phyloP scores from a whole-genome alignment of 208 protist genomes.

The Herpetomonas tarakana region DNA sequence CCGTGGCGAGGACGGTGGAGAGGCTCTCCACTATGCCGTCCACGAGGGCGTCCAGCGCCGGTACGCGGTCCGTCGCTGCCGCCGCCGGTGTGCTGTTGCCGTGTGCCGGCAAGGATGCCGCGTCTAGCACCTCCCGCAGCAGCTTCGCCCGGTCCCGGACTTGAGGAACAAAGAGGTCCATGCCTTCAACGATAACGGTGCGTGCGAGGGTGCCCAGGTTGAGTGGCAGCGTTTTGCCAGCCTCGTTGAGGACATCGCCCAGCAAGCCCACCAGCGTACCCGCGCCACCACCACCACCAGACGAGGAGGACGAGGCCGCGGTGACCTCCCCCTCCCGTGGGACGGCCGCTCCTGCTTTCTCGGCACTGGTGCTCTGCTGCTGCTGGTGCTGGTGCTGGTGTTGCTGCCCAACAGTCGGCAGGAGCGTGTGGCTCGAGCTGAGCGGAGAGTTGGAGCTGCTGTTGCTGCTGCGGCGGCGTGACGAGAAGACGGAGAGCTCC shows the following conservation, averaged over 20 bases:
- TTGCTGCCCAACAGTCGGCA: not conserved
- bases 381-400: not conserved
- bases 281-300: constrained; percentile 6
- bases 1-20: constrained; percentile 26
- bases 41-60: constrained; percentile 32
- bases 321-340: not conserved
- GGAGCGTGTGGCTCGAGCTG: not conserved
- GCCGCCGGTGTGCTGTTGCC: not conserved
- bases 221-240: constrained; percentile 41
- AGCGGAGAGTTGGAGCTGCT: not conserved
- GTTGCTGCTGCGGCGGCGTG: constrained; percentile 15
- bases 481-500: constrained; percentile 12
- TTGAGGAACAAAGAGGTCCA: constrained; percentile 76
- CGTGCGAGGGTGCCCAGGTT: constrained; percentile 44
- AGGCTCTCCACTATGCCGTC: constrained; percentile 30
- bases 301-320: constrained; percentile 10
- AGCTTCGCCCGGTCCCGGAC: constrained; percentile 51
- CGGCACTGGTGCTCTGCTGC: not conserved
- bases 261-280: constrained; percentile 58
- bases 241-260: constrained; percentile 72
- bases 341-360: not conserved
- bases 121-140: constrained; percentile 55
- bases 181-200: constrained; percentile 55
- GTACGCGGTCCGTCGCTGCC: constrained; percentile 16
- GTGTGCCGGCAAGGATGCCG: not conserved